Evolutionary conservation across 1,284 basidiomycete genomes (phyloP).

Genomic region (Papiliotrema fonsecae): DNA sequence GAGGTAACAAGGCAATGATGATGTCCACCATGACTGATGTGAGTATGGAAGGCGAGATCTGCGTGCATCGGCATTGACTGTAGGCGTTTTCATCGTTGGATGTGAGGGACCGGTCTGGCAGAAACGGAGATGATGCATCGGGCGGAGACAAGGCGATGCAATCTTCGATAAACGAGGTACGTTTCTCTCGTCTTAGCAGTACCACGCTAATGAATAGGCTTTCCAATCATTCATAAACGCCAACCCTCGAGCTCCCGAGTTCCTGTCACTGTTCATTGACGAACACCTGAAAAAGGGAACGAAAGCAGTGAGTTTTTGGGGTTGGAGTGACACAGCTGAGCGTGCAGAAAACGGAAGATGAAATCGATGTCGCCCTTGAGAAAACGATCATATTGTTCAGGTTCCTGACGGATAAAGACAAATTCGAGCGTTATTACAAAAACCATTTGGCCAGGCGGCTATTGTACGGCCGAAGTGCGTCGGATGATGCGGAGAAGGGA

Average conservation of each 20-base stretch:
- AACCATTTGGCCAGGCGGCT: constrained; percentile 89
- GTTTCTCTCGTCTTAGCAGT: neutral
- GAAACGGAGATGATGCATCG: constrained; percentile 68
- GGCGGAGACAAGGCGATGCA: constrained; percentile 72
- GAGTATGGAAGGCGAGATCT: too few relatives aligned
- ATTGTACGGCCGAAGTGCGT: constrained; percentile 77
- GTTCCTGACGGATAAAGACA: constrained; percentile 91
- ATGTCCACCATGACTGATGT: too few relatives aligned
- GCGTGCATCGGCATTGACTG: too few relatives aligned
- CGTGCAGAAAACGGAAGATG: constrained; percentile 81
- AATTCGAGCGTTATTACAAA: constrained; percentile 98
- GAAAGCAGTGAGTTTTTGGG: constrained; percentile 66
- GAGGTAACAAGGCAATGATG: constrained; percentile 67
- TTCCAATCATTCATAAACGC: constrained; percentile 90
- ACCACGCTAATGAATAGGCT: constrained; percentile 55
- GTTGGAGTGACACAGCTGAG: too few relatives aligned
- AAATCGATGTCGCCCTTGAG: constrained; percentile 82
- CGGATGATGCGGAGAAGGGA: constrained; percentile 94
- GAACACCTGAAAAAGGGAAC: constrained; percentile 94
- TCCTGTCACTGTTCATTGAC: constrained; percentile 94
- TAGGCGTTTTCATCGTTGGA: too few relatives aligned
- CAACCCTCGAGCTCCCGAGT: constrained; percentile 86
- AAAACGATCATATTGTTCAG: constrained; percentile 96
- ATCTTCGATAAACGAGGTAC: constrained; percentile 78
- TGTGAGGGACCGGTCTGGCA: constrained; percentile 87